Evolutionary conservation across 371 early-diverging fungal species (phyloP).

Genomic region (Syncephalastrum sp.): DNA sequence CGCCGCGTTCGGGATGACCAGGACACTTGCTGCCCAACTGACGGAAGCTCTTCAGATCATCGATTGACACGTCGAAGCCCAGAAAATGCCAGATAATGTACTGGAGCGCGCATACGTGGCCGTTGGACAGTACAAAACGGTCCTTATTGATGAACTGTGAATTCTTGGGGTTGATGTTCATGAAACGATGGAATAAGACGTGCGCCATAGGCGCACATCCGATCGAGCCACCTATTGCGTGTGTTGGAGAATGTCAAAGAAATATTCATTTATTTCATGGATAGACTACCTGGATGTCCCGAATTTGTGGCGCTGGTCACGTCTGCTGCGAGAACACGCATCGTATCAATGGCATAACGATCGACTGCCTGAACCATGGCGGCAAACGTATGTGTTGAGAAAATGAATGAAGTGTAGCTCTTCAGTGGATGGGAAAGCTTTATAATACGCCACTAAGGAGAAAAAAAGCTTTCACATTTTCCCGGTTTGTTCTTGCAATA

Average conservation of each 20-base stretch:
- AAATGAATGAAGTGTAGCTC: background rate
- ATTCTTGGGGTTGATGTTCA: constrained; percentile 83
- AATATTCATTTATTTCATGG: no score
- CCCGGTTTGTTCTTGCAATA: no score
- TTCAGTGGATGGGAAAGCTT: background rate
- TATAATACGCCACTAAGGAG: background rate
- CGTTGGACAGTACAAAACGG: constrained; percentile 98
- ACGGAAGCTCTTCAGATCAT: constrained; percentile 95
- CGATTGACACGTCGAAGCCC: constrained; percentile 86
- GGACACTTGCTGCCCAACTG: constrained; percentile 86
- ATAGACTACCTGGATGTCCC: constrained; percentile 85
- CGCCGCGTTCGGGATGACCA: constrained; percentile 92
- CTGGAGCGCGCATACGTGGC: constrained; percentile 96
- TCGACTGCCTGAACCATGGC: constrained; percentile 42
- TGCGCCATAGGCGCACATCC: constrained; percentile 97
- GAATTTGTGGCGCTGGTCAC: constrained; percentile 88
- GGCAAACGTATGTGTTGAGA: background rate
- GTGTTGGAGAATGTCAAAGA: no score
- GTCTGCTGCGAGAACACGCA: constrained; percentile 91
- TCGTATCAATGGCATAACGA: constrained; percentile 76
- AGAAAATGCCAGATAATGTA: constrained; percentile 91
- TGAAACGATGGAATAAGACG: constrained; percentile 82
- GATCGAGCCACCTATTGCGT: constrained; percentile 48
- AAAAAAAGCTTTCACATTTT: no score
- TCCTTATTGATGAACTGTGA: constrained; percentile 91